Percentiles rank a stretch among this genome's conserved stretches.
Conservation (phyloP, 1,139 yeast genomes). For the Spencermartinsiella ligniputridi region DNA sequence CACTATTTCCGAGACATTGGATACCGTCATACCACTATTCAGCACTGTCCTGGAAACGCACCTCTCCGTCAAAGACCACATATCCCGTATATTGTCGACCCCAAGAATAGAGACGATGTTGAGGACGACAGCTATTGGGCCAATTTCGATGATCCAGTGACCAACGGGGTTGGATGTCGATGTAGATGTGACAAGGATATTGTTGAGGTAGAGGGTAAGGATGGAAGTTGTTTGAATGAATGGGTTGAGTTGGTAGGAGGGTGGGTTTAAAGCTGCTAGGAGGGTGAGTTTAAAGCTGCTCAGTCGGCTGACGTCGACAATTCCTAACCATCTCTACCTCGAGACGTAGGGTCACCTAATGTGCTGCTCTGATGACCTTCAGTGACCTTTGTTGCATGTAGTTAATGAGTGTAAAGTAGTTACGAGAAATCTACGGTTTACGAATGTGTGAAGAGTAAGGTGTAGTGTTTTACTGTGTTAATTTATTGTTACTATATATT, state of each 20-base stretch:
- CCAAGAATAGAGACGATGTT: constrained; percentile 24
- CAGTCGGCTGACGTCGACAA: too few species aligned
- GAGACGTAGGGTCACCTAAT: too few species aligned
- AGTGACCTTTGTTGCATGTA: too few species aligned
- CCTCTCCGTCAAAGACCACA: constrained; percentile 30
- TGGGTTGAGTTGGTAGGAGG: constrained; percentile 46
- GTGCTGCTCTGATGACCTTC: too few species aligned
- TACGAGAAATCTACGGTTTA: neutral
- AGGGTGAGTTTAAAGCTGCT: too few species aligned
- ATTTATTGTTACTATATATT: too few species aligned
- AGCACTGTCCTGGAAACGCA: constrained; percentile 79
- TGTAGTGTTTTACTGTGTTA: too few species aligned
- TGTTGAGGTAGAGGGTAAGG: constrained; percentile 51
- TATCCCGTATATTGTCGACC: constrained; percentile 30
- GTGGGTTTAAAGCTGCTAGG: constrained; percentile 20
- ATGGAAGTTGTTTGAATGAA: constrained; percentile 49
- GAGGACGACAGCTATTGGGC: constrained; percentile 40
- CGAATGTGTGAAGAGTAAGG: too few species aligned
- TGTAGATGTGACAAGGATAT: constrained; percentile 67
- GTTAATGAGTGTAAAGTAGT: constrained; percentile 2
- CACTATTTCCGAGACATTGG: constrained; percentile 93
- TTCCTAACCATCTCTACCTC: too few species aligned
- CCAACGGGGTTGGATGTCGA: constrained; percentile 75
- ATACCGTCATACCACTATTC: constrained; percentile 69
- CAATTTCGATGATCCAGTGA: constrained; percentile 43